Evolutionary conservation across 495 filamentous ascomycete species (phyloP), one percentile per base, ranked within the genome.

Genomic region (Astrothelium subdiscretum): DNA sequence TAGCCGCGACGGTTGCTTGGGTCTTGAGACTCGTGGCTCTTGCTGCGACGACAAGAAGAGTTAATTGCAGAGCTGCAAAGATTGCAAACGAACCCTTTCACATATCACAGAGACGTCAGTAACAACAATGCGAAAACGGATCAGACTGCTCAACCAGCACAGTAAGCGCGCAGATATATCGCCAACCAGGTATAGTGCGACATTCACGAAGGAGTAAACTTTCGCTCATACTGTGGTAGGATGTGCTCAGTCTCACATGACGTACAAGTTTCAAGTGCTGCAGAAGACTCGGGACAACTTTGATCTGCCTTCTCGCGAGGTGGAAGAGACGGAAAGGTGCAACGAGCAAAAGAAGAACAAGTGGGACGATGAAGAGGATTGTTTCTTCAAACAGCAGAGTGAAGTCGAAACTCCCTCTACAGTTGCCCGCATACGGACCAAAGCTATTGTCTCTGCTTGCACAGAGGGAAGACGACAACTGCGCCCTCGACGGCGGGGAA

Each of bases 301-400:
- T 83, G 68, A 67, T 73, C 5, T 71, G 63, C 66, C 73, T 75
- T 58, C 72, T 73, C 11, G 69, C 69, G 0, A 85, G 75, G 59
- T 75, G 76, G 60, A 73, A 69, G 2, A 81, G 60, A 20, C 81
- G 80, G 22, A 75, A 69, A 13, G 80, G 78, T 24, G 73, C 68
- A n/a, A 77, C 27, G 22, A 81, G 64, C 31, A 86, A 68, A 29
- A 85, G 72, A 26, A 83, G 24, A 29, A 4, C 48, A 54, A 54
- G 48, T 6, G 38, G 68, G 29, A 84, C 71, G 29, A 82, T 84
- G 66, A 86, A 87, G 59, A 88, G 84, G 68, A 87, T 63, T 81
- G 57, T 72, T 73, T 60, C 75, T 75, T 67, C 35, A 31, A 61
- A 61, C 18, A 61, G 59, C 32, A 61, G 38, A 31, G 59, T 61